Percentiles rank a stretch among this genome's conserved stretches.
Conservation (phyloP, 768 basidiomycete genomes). For the Pisolithus orientalis region DNA sequence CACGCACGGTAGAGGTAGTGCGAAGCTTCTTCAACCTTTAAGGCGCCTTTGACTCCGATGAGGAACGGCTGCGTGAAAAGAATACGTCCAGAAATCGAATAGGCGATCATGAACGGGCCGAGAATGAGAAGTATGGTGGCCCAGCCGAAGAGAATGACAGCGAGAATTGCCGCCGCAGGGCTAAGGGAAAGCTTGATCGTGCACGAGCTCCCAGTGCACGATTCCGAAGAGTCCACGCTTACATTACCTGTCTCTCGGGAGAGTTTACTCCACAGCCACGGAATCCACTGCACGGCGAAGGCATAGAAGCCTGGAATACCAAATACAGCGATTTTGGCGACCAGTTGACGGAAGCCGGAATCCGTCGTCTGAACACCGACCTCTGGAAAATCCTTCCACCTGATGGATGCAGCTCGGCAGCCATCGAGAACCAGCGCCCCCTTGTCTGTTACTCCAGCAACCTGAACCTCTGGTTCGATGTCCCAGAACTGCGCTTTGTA, state of each 20-base stretch:
- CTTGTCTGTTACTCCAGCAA: constrained; percentile 10
- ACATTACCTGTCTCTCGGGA: no score
- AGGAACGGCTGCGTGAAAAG: not conserved
- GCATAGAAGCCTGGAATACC: constrained; percentile 3
- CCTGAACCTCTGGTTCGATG: constrained; percentile 12
- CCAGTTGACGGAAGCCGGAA: not conserved
- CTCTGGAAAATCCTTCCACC: constrained; percentile 16
- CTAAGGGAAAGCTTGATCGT: not conserved
- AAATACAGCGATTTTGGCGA: no score
- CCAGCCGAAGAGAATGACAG: not conserved
- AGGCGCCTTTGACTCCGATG: no score
- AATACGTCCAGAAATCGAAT: no score
- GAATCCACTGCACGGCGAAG: not conserved
- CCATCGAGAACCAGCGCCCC: constrained; percentile 16
- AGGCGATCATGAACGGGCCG: no score
- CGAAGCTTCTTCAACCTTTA: not conserved
- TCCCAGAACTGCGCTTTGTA: constrained; percentile 15
- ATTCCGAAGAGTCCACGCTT: no score
- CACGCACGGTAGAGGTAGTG: constrained; percentile 9
- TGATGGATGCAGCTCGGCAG: constrained; percentile 12
- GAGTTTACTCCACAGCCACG: no score
- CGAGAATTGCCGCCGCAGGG: not conserved
- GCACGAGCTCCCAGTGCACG: no score
- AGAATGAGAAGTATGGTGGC: no score
- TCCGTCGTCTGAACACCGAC: not conserved